phyloP scores from a whole-genome alignment of 2,329 filamentous ascomycete species.

The Hypoxylon sp. region DNA sequence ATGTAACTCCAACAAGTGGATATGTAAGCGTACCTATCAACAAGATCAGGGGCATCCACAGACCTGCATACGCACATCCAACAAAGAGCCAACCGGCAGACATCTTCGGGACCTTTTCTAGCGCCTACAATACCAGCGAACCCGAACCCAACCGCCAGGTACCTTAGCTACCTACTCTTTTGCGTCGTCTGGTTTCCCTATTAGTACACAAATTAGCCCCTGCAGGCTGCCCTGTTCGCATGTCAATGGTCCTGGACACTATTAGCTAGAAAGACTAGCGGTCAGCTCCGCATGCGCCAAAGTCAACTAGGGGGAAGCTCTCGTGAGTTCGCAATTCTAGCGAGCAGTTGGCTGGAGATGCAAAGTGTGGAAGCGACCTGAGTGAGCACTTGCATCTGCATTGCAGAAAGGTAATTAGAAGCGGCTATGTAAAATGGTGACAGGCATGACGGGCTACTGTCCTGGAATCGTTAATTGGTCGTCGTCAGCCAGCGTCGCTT shows the following conservation, averaged over 20 bases:
- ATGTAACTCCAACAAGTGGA: conserved; percentile 21
- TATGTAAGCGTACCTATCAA: conserved; percentile 26
- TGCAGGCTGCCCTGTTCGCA: conserved; percentile 31
- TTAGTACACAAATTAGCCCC: conserved; percentile 34
- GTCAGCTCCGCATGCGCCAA: conserved; percentile 41
- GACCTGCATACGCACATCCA: conserved; percentile 21
- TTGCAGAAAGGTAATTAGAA: conserved; percentile 41
- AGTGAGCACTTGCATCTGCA: conserved; percentile 43
- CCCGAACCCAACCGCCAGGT: conserved; percentile 33
- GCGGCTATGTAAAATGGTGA: conserved; percentile 32
- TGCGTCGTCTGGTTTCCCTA: conserved; percentile 17
- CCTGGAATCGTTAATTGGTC: conserved; percentile 34
- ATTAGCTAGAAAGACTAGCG: conserved; percentile 42
- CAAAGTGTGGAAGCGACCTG: conserved; percentile 38
- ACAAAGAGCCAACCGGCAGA: conserved; percentile 34
- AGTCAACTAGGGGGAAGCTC: conserved; percentile 25
- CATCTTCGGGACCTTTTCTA: conserved; percentile 44
- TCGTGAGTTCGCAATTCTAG: conserved; percentile 24
- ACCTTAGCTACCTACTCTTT: conserved; percentile 26
- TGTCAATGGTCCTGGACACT: conserved; percentile 31
- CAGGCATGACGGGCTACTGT: conserved; percentile 24
- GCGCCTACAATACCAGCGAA: conserved; percentile 33
- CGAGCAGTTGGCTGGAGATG: conserved; percentile 29
- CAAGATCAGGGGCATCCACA: conserved; percentile 35
- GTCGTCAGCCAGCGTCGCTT: conserved; percentile 36